Conservation (phyloP, 148 eudicot genomes). For the Polygonum maritimum region DNA sequence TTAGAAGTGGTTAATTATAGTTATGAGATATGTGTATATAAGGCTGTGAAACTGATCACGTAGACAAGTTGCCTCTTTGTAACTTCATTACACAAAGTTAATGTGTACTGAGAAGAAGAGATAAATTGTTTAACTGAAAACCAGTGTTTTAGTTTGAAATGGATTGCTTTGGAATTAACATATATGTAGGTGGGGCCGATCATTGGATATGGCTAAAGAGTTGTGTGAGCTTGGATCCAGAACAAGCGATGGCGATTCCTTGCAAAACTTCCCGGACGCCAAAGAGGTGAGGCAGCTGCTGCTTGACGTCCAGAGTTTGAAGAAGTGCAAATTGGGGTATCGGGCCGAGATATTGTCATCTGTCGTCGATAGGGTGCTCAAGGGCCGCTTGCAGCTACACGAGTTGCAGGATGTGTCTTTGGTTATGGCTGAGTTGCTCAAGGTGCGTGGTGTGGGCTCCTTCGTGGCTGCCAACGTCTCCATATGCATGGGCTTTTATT, state of each 20-base stretch:
- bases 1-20: too few relatives aligned
- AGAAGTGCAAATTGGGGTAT: slow-evolving; percentile 25
- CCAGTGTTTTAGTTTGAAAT: too few relatives aligned
- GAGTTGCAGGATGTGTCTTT: not conserved
- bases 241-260: slow-evolving; percentile 16
- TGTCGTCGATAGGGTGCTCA: slow-evolving; percentile 16
- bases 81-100: too few relatives aligned
- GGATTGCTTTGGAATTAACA: too few relatives aligned
- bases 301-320: slow-evolving; percentile 4
- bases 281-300: slow-evolving; percentile 16
- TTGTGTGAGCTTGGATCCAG: slow-evolving; percentile 31
- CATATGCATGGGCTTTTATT: slow-evolving; percentile 42
- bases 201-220: slow-evolving; percentile 27
- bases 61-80: too few relatives aligned
- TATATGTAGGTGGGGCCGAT: slow-evolving; percentile 21
- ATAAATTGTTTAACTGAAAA: too few relatives aligned
- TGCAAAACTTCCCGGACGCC: not conserved
- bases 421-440: slow-evolving; percentile 2
- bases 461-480: slow-evolving; percentile 29
- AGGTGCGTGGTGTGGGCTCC: slow-evolving; percentile 30
- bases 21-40: too few relatives aligned
- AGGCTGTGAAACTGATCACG: too few relatives aligned
- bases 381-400: not conserved
- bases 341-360: slow-evolving; percentile 21
- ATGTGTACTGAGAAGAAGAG: too few relatives aligned